phyloP scores from a whole-genome alignment of 2,329 filamentous ascomycete species.

The Blumeria hordei region DNA sequence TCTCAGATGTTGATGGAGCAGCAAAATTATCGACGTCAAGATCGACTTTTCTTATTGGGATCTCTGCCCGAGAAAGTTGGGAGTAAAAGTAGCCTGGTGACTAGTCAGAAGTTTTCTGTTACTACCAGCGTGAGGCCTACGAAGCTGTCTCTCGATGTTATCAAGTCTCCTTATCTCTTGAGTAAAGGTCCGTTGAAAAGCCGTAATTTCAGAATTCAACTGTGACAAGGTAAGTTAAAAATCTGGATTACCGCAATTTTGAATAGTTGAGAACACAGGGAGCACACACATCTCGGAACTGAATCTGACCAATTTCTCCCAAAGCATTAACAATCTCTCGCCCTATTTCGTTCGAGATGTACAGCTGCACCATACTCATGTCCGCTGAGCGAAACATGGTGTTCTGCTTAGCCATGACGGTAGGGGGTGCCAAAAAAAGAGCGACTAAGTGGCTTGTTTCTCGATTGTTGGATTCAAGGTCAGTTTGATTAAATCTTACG shows the following conservation, averaged over 20 bases:
- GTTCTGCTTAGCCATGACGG: constrained; percentile 27
- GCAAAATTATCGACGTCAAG: constrained; percentile 74
- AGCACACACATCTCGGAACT: constrained; percentile 73
- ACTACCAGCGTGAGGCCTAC: constrained; percentile 27
- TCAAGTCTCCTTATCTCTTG: constrained; percentile 93
- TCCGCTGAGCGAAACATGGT: constrained; percentile 99
- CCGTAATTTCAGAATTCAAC: constrained; percentile 81
- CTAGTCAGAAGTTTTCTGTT: constrained; percentile 4
- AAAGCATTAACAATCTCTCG: constrained; percentile 91
- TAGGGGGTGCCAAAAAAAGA: too few species aligned
- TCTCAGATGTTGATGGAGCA: constrained; percentile 75
- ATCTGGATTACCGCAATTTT: too few species aligned
- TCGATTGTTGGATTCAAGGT: too few species aligned
- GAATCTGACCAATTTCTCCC: constrained; percentile 85
- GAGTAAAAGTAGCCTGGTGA: constrained; percentile 63
- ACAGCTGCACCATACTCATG: constrained; percentile 99
- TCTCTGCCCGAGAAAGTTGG: constrained; percentile 85
- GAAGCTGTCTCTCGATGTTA: constrained; percentile 92
- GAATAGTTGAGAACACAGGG: not conserved
- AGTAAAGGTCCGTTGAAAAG: constrained; percentile 92
- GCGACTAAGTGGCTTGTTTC: too few species aligned
- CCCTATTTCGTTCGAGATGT: constrained; percentile 96
- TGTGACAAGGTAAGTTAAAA: constrained; percentile 16
- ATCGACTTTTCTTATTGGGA: constrained; percentile 70
- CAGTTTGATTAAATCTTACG: too few species aligned